A percentile compares a stretch with the other conserved stretches of the same genome.
These are phyloP conservation scores for Platanthera guangdongensis DNA, from an alignment of 106 monocot genomes.

Conservation along the genomic window DNA sequence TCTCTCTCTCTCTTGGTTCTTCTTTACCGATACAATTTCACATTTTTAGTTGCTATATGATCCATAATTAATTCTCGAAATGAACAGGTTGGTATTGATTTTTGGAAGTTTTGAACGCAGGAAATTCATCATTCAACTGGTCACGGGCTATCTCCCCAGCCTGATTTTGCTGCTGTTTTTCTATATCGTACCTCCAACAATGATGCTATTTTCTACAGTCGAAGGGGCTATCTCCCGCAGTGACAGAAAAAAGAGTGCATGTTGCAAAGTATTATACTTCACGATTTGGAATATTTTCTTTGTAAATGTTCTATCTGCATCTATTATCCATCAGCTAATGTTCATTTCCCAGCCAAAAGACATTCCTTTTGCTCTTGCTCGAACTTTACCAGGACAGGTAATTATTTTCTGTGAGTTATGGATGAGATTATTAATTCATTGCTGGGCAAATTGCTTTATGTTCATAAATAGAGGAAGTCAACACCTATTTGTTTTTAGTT, in stretches of 20 bases:
- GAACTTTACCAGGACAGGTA: slow-evolving; percentile 78
- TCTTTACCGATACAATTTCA: no score
- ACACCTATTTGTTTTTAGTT: neutral
- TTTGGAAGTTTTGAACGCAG: slow-evolving; percentile 25
- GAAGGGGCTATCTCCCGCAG: slow-evolving; percentile 78
- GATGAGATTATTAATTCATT: neutral
- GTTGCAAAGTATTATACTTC: slow-evolving; percentile 74
- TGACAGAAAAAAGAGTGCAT: slow-evolving; percentile 73
- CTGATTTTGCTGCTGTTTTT: slow-evolving; percentile 58
- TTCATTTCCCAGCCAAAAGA: slow-evolving; percentile 60
- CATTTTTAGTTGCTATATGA: neutral
- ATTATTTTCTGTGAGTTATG: slow-evolving; percentile 1
- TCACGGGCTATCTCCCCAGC: slow-evolving; percentile 83
- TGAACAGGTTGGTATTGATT: neutral
- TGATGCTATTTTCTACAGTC: slow-evolving; percentile 75
- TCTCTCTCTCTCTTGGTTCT: no score
- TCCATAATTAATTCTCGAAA: neutral
- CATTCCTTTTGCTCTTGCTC: slow-evolving; percentile 66
- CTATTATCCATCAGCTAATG: slow-evolving; percentile 63
- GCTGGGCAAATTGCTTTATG: neutral
- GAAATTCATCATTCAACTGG: slow-evolving; percentile 43
- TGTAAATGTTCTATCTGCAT: slow-evolving; percentile 79
- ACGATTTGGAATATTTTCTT: slow-evolving; percentile 88
- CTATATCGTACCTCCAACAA: slow-evolving; percentile 54
- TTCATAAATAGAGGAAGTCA: neutral